Conservation (phyloP, 352 stramenopile genomes). For the Globisporangium sylvaticum region DNA sequence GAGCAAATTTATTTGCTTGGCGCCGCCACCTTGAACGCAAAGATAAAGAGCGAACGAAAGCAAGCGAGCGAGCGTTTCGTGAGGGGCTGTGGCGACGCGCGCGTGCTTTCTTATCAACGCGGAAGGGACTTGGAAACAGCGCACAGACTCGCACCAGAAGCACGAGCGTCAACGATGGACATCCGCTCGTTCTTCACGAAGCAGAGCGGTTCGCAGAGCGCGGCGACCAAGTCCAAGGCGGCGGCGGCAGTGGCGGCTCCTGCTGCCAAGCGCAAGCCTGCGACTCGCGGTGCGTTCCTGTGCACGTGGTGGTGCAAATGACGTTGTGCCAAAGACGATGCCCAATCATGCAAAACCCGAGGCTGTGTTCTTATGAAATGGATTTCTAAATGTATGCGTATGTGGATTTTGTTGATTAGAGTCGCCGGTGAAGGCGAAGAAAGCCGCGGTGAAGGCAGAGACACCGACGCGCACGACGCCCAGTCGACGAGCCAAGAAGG, state of each 20-base stretch:
- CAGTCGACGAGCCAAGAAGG: conserved; percentile 31
- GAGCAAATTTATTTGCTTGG: too few relatives aligned
- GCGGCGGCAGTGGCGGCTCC: background rate
- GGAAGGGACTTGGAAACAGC: too few relatives aligned
- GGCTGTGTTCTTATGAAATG: too few relatives aligned
- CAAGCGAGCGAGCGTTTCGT: too few relatives aligned
- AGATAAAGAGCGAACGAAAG: too few relatives aligned
- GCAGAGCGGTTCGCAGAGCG: conserved; percentile 22
- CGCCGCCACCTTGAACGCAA: too few relatives aligned
- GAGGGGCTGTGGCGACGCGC: too few relatives aligned
- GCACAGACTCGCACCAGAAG: too few relatives aligned
- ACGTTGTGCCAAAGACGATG: too few relatives aligned
- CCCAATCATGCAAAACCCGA: too few relatives aligned
- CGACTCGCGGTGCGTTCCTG: background rate
- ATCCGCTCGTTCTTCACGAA: conserved; percentile 85
- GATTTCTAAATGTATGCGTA: background rate
- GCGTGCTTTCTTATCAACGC: too few relatives aligned
- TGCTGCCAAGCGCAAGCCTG: background rate
- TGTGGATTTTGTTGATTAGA: background rate
- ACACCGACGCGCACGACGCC: conserved; percentile 23
- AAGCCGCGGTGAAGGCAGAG: conserved; percentile 9
- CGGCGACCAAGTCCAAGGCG: conserved; percentile 1
- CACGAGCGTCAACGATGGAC: conserved; percentile 41
- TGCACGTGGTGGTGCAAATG: background rate
- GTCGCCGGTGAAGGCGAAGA: conserved; percentile 6